These are phyloP conservation scores for Arabis alpina DNA, from an alignment of 345 rosid species.

Conservation along the genomic window DNA sequence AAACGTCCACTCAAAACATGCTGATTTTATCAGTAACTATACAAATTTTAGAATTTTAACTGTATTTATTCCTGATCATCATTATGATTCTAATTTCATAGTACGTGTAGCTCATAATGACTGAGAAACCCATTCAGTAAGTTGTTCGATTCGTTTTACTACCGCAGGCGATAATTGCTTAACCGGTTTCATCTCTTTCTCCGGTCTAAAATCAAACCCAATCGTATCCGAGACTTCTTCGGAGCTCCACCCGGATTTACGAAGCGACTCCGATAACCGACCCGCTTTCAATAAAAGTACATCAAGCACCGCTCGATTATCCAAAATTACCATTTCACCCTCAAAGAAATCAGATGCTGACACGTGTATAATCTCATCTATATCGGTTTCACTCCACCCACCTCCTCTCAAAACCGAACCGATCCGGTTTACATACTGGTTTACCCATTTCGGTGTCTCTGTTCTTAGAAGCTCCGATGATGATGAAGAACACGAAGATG, in stretches of 20 bases:
- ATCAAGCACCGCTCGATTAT: conserved; percentile 68
- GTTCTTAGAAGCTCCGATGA: conserved; percentile 67
- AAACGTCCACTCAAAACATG: not conserved
- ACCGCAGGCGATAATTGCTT: conserved; percentile 65
- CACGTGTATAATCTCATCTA: conserved; percentile 68
- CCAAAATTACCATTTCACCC: conserved; percentile 64
- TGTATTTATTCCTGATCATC: not conserved
- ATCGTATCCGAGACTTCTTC: conserved; percentile 81
- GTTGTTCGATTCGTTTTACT: conserved; percentile 59
- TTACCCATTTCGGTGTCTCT: conserved; percentile 71
- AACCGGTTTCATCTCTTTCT: conserved; percentile 61
- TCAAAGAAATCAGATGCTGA: conserved; percentile 75
- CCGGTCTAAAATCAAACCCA: conserved; percentile 69
- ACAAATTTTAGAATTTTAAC: not conserved
- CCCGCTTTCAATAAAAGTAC: conserved; percentile 70
- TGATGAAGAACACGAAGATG: conserved; percentile 33
- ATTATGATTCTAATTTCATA: not conserved
- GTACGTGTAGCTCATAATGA: conserved; percentile 17
- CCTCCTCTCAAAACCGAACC: conserved; percentile 72
- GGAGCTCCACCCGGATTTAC: conserved; percentile 87
- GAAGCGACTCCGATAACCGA: conserved; percentile 75
- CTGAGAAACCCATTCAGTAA: conserved; percentile 71
- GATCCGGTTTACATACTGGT: conserved; percentile 61
- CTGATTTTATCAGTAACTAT: not conserved
- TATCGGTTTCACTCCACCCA: conserved; percentile 80